Evolutionary conservation across 1,139 yeast species (phyloP), one percentile per base, ranked within the genome.

Genomic region (Magnusiomyces paraingens): DNA sequence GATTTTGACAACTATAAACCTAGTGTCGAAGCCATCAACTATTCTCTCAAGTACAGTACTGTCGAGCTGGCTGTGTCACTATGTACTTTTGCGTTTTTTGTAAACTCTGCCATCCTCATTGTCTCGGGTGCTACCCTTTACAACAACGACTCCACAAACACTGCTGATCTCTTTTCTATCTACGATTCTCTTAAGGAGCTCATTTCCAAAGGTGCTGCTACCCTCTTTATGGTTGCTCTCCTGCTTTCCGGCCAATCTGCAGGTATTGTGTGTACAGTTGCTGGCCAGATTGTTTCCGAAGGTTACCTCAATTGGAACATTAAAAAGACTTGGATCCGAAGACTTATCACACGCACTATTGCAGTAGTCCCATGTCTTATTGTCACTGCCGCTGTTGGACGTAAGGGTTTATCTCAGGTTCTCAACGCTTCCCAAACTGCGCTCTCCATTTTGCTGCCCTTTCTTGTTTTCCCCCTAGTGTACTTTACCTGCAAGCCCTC

Each of bases 201-300:
- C 63, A 77, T 93, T 48, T 87, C 96, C 1, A 84, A 87, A n/a
- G 84, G 90, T 1, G 98, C 98, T 0, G 99, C 98, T 3, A 76
- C 89, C 36, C 83, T 93, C 0, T 93, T 93, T 73, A 97, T 97
- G 1, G 72, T 90, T 47, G 98, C 98, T 1, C 79, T 93, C 69
- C 74, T 93, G 52, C 90, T 91, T 66, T 86, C 96, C n/a, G 99
- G 99, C 18, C 96, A 91, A 67, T 86, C 96, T 64, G 98, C 99
- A 1, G 98, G 99, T 50, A 87, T 94, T 35, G 96, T 93, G n/a
- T 93, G 97, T 65, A 93, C 99, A 0, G 77, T 93, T 65, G 95
- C 98, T 0, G 97, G 99, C 20, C 99, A 93, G 68, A 89, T 91
- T 82, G 96, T 93, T 1, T 83, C 90, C 64, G 98, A 93, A 67